A percentile compares a stretch with the other conserved stretches of the same genome.
Evolutionary conservation across 805 yeast genomes (phyloP).

Genomic region (Lipomyces mesembrius): DNA sequence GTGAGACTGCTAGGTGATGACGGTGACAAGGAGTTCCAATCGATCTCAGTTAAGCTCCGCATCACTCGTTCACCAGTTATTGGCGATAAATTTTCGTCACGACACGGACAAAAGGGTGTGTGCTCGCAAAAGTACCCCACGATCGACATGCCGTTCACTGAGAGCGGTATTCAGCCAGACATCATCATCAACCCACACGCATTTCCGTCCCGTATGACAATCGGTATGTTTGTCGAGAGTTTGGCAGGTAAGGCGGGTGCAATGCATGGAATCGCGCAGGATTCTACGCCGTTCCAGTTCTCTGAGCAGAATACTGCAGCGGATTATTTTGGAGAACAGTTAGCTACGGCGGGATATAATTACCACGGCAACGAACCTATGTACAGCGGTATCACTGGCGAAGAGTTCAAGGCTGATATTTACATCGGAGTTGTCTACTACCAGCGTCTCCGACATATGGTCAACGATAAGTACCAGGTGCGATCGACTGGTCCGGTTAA

Average conservation of each 20-base stretch:
- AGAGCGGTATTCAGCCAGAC: conserved; percentile 96
- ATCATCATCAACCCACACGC: conserved; percentile 98
- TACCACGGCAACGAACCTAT: conserved; percentile 98
- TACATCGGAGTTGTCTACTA: conserved; percentile 96
- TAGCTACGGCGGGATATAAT: conserved; percentile 85
- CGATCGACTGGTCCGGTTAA: conserved; percentile 99
- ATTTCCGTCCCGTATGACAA: conserved; percentile 99
- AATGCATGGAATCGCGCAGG: conserved; percentile 95
- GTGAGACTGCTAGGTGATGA: conserved; percentile 92
- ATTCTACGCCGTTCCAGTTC: conserved; percentile 95
- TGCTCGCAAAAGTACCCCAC: conserved; percentile 98
- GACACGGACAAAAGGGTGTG: conserved; percentile 99
- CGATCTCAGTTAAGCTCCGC: conserved; percentile 84
- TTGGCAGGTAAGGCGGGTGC: conserved; percentile 99
- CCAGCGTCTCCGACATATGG: conserved; percentile 99
- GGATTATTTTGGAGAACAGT: conserved; percentile 94
- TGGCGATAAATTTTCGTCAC: conserved; percentile 96
- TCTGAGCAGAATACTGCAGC: conserved; percentile 94
- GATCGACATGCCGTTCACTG: conserved; percentile 95
- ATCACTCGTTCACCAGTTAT: conserved; percentile 89
- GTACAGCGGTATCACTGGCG: conserved; percentile 98
- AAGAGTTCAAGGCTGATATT: conserved; percentile 93
- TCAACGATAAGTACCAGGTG: conserved; percentile 98
- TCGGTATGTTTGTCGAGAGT: conserved; percentile 99
- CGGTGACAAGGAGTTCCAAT: conserved; percentile 77